A percentile compares a stretch with the other conserved stretches of the same genome.
These are phyloP conservation scores for Pinus taeda DNA, from an alignment of 75 land plant genomes.

Conservation along the genomic window DNA sequence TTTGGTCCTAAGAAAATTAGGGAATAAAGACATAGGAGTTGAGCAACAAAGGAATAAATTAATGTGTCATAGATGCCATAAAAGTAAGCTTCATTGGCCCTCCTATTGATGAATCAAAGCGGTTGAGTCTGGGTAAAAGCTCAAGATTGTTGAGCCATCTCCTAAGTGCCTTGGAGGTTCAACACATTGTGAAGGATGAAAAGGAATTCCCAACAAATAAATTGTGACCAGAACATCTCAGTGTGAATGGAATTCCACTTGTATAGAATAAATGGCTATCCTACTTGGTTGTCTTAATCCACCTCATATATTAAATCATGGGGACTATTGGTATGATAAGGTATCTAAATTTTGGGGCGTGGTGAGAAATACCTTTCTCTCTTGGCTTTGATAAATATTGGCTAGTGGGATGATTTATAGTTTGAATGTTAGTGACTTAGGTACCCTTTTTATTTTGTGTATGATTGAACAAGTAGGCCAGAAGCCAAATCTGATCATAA, in stretches of 20 bases:
- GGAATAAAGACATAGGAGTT: too few relatives aligned
- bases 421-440: background rate
- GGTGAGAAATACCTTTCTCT: conserved; percentile 42
- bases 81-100: too few relatives aligned
- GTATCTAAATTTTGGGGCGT: conserved; percentile 99
- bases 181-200: too few relatives aligned
- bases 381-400: background rate
- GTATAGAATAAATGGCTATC: conserved; percentile 59
- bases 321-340: conserved; percentile 96
- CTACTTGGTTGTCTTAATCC: conserved; percentile 73
- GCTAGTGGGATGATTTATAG: background rate
- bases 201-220: conserved; percentile 25
- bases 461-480: conserved; percentile 73
- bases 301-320: conserved; percentile 81
- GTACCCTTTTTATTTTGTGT: background rate
- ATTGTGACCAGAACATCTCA: conserved; percentile 68
- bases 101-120: too few relatives aligned
- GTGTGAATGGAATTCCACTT: conserved; percentile 74
- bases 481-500: conserved; percentile 79
- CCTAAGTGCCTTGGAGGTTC: too few relatives aligned
- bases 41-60: too few relatives aligned
- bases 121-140: too few relatives aligned
- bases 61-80: too few relatives aligned
- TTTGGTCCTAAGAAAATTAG: too few relatives aligned
- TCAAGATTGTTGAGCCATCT: too few relatives aligned